Conservation (phyloP, 1,284 basidiomycete genomes). For the Retiboletus flavoniger region DNA sequence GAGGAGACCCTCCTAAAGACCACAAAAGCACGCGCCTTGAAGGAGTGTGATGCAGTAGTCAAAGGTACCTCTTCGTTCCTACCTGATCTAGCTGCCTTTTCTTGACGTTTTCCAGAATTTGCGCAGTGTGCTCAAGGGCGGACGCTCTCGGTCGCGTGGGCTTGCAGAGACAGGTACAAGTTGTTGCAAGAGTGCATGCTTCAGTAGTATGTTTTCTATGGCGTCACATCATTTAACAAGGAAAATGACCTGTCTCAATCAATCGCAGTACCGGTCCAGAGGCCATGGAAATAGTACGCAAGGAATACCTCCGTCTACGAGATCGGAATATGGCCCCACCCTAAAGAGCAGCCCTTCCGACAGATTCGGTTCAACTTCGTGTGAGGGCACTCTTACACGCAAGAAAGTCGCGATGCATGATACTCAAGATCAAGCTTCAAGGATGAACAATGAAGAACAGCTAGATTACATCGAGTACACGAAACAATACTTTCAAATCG, state of each 20-base stretch:
- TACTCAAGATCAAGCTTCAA: background rate
- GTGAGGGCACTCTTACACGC: background rate
- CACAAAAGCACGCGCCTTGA: constrained; percentile 78
- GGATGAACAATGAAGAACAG: background rate
- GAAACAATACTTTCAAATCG: background rate
- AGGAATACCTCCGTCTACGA: constrained; percentile 71
- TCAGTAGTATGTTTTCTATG: constrained; percentile 60
- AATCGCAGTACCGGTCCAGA: constrained; percentile 63
- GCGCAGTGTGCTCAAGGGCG: constrained; percentile 81
- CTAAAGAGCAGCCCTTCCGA: background rate
- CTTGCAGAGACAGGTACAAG: constrained; percentile 70
- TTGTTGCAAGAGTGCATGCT: constrained; percentile 78
- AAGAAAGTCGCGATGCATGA: background rate
- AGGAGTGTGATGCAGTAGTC: constrained; percentile 74
- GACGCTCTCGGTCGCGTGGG: constrained; percentile 82
- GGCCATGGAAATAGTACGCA: constrained; percentile 67
- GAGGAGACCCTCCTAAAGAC: constrained; percentile 81
- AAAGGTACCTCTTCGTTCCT: constrained; percentile 50
- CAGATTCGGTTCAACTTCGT: background rate
- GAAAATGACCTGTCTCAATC: background rate
- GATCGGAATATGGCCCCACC: constrained; percentile 25
- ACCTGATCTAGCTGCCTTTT: background rate
- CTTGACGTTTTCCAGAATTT: constrained; percentile 59
- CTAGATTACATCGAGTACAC: constrained; percentile 7
- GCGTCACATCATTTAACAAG: background rate